Conservation (phyloP, 73 alveolate genomes). For the Paramecium octaurelia region DNA sequence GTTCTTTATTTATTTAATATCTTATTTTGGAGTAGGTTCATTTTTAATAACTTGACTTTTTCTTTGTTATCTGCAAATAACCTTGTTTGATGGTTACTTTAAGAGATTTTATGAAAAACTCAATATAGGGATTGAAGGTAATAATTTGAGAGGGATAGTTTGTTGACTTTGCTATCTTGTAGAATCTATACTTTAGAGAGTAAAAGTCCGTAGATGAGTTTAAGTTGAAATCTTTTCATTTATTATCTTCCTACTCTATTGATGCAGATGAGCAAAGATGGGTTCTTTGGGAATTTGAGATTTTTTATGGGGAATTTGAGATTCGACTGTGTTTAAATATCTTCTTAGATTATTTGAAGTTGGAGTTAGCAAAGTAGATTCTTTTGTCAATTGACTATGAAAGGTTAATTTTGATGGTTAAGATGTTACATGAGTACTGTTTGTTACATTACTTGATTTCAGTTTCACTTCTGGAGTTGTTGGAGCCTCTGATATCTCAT, state of each 20-base stretch:
- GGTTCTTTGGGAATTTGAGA: neutral
- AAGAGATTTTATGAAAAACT: neutral
- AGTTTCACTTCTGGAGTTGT: slow-evolving; percentile 15
- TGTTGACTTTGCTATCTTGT: neutral
- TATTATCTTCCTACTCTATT: neutral
- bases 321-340: neutral
- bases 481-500: slow-evolving; percentile 5
- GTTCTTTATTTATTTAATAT: neutral
- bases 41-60: neutral
- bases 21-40: neutral
- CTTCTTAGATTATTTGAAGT: slow-evolving; percentile 7
- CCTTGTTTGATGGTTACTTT: neutral
- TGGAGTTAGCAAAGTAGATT: neutral
- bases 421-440: neutral
- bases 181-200: neutral
- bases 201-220: neutral
- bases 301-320: neutral
- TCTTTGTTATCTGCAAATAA: neutral
- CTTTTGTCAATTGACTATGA: neutral
- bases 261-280: neutral
- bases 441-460: neutral
- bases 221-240: neutral
- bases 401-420: neutral
- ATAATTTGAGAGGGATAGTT: neutral
- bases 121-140: neutral